Evolutionary conservation across 2,329 filamentous ascomycete genomes (phyloP).

Genomic region (Exophiala bonariae): DNA sequence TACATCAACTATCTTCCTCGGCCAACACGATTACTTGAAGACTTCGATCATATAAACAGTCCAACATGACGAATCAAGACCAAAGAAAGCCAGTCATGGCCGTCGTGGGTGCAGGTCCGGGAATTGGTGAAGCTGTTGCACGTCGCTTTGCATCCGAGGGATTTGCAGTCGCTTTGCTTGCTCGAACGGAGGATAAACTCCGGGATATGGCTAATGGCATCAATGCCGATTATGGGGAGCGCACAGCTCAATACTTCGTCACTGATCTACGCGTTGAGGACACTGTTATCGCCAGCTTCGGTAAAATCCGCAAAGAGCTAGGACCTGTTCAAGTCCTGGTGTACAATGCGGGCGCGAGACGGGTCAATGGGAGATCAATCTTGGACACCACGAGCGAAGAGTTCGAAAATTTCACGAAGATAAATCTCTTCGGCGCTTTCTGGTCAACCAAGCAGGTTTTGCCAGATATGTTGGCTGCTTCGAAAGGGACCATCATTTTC

Average conservation of each 20-base stretch:
- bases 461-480: constrained; percentile 23
- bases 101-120: constrained; percentile 23
- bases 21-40: too few relatives aligned
- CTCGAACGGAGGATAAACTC: constrained; percentile 24
- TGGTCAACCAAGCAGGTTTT: constrained; percentile 24
- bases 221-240: constrained; percentile 15
- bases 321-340: constrained; percentile 20
- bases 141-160: constrained; percentile 23
- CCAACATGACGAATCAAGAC: too few relatives aligned
- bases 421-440: constrained; percentile 26
- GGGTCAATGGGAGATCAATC: constrained; percentile 22
- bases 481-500: constrained; percentile 21
- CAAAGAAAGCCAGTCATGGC: constrained; percentile 20
- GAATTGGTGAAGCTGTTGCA: constrained; percentile 24
- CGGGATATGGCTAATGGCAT: constrained; percentile 20
- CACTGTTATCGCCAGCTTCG: constrained; percentile 18
- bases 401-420: constrained; percentile 26
- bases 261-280: constrained; percentile 20
- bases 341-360: constrained; percentile 23
- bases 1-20: too few relatives aligned
- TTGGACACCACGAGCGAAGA: constrained; percentile 23
- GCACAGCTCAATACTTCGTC: constrained; percentile 20
- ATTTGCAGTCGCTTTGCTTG: constrained; percentile 21
- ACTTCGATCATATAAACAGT: too few relatives aligned
- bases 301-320: constrained; percentile 15